Base-by-base conservation (phyloP, 2,329 filamentous ascomycete species). In the Aspergillus sp. region DNA sequence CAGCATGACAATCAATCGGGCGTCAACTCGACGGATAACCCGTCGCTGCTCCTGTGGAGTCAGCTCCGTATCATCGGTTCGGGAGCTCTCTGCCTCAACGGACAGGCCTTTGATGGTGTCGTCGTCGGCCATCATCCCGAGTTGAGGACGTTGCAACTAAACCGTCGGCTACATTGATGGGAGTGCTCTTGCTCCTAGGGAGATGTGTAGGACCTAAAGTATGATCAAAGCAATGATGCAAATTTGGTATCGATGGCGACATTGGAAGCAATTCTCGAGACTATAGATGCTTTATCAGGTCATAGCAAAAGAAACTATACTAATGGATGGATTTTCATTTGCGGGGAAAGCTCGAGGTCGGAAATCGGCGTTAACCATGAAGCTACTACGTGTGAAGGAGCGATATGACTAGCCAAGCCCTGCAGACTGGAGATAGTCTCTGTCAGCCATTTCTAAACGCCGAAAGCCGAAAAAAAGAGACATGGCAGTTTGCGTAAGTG, bases 11-110 rank as follows among this genome's bases (percentile, higher is more conserved):
- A 68, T 60, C 17, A 68, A 51, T 1, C 65, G 64, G n/a, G 49
- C n/a, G 30, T 68, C 66, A 3, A 68, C 62, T 0, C 54, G 56
- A 39, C 50, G 65, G 13, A 68, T 58, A 11, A 68, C 66, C 15
- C 54, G 60, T n/a, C 60, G 51, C 58, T 67, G 64, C 48, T 67
- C 59, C 23, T 48, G 44, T 5, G 23, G 44, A 49, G 44, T 30
- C 23, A 49, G 2, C 8, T 27, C 21, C 6, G 13, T 17, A 49
- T 49, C 44, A 8, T 49, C 44, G 2, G 44, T 8, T 13, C 3
- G 13, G 8, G 44, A 8, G 13, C 23, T 27, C 15, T 17, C 44
- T 23, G 44, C 13, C 21, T 30, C 23, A 17, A 49, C 23, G 23
- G 44, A 27, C 23, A 49, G 3, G 44, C 15, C 13, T 17, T 49